Evolutionary conservation across 1,139 yeast genomes (phyloP), one percentile per base, ranked within the genome.

Genomic region (Barnettozyma hawaiiensis): DNA sequence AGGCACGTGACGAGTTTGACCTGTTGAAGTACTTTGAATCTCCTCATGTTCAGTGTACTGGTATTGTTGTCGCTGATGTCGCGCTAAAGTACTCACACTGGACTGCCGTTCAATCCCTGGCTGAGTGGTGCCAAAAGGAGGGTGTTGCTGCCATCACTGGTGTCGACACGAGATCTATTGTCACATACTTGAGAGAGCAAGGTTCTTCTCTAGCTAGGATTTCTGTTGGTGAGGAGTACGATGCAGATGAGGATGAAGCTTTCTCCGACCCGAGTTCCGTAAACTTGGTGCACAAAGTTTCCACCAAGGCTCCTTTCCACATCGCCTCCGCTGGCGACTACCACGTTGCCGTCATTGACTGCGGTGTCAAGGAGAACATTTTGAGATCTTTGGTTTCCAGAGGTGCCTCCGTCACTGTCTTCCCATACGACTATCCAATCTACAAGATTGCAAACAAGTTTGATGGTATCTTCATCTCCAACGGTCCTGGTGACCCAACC

Each of bases 401-500:
- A 67, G 98, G 97, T 49, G 97, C 97, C 29, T 83, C 95, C 22
- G 80, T 90, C 55, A 92, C 97, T 3, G 97, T 92, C 26, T 85
- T 92, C 76, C 98, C 98, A 43, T 90, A 85, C 66, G 85, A 92
- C 67, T 90, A 86, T 65, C 96, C 96, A 52, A 78, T 92, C 54
- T 90, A 90, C 61, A 84, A 86, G 61, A 80, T 90, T 54, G 97
- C 96, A 46, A 78, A 78, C 64, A 85, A 85, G 65, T 92, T 89
- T 61, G 98, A 92, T 61, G 98, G 97, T 58, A 68, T 92, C 44
- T 92, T 92, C 69, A 80, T 92, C 54, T 86, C 97, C 40, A 92
- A 92, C 63, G 98, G 98, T 41, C 98, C 98, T 39, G 98, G 98
- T 59, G 97, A 92, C 67, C 98, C 98, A 61, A 85, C 95, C 43